phyloP scores from a whole-genome alignment of 495 filamentous ascomycete species.

The Annulohypoxylon bovei region DNA sequence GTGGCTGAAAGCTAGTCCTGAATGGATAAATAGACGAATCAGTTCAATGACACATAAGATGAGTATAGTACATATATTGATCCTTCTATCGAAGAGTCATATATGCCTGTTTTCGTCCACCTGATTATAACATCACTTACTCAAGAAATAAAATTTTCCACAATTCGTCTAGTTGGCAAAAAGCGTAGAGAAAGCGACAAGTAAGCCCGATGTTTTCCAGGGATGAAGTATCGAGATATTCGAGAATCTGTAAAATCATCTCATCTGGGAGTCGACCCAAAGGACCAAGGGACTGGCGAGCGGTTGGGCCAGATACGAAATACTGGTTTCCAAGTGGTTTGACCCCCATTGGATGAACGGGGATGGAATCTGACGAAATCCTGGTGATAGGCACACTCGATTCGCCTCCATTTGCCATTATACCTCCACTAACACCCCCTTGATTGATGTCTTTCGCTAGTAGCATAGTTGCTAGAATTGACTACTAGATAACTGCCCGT shows the following conservation, averaged over 20 bases:
- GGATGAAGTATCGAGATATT: conserved; percentile 71
- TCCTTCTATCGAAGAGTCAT: conserved; percentile 1
- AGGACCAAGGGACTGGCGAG: conserved; percentile 69
- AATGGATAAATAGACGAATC: conserved; percentile 29
- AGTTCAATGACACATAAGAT: conserved; percentile 32
- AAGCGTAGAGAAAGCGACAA: conserved; percentile 90
- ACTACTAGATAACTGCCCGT: conserved; percentile 18
- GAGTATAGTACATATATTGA: conserved; percentile 19
- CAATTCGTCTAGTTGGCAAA: conserved; percentile 83
- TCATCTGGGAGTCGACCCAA: conserved; percentile 82
- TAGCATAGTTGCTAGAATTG: conserved; percentile 29
- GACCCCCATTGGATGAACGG: conserved; percentile 83
- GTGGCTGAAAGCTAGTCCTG: conserved; percentile 48
- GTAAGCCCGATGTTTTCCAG: conserved; percentile 78
- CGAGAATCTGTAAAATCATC: conserved; percentile 77
- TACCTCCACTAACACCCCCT: conserved; percentile 29
- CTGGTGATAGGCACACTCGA: conserved; percentile 21
- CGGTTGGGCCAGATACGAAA: conserved; percentile 66
- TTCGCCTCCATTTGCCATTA: conserved; percentile 32
- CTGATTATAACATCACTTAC: conserved; percentile 67
- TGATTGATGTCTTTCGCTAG: conserved; percentile 35
- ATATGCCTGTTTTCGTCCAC: conserved; percentile 8
- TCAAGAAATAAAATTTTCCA: conserved; percentile 88
- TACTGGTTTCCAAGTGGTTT: conserved; percentile 91
- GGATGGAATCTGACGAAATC: conserved; percentile 61